A percentile compares a stretch with the other conserved stretches of the same genome.
Evolutionary conservation across 495 filamentous ascomycete genomes (phyloP).

Genomic region (Podospora appendiculata): DNA sequence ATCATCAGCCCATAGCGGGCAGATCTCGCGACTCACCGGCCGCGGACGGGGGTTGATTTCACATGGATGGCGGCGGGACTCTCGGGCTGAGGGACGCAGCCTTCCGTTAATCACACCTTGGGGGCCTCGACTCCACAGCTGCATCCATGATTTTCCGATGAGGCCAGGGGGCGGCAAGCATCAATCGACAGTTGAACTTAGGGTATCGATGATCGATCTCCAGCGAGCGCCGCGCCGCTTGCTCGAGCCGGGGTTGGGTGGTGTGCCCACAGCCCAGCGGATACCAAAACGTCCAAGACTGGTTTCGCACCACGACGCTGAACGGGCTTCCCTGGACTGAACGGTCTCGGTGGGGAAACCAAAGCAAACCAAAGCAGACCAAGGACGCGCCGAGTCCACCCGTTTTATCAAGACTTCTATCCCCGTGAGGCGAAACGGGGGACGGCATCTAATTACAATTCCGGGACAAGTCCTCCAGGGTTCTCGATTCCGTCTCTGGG

Average conservation of each 20-base stretch:
- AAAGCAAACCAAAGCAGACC: too few relatives aligned
- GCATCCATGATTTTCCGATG: constrained; percentile 1
- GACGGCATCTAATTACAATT: not conserved
- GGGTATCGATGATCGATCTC: constrained; percentile 8
- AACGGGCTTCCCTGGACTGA: too few relatives aligned
- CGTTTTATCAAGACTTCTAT: too few relatives aligned
- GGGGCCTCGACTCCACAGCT: constrained; percentile 6
- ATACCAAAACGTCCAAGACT: too few relatives aligned
- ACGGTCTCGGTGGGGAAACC: too few relatives aligned
- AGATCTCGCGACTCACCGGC: constrained; percentile 1
- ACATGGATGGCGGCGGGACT: constrained; percentile 15
- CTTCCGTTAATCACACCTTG: constrained; percentile 6
- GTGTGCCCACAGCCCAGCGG: too few relatives aligned
- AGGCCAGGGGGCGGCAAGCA: constrained; percentile 1
- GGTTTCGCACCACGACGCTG: too few relatives aligned
- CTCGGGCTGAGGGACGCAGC: not conserved
- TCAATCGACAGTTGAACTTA: constrained; percentile 6
- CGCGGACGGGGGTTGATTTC: constrained; percentile 5
- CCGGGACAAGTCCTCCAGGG: not conserved
- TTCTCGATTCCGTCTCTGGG: not conserved
- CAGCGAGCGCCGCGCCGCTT: too few relatives aligned
- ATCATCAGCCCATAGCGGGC: constrained; percentile 1
- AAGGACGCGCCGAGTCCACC: too few relatives aligned
- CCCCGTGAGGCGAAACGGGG: too few relatives aligned
- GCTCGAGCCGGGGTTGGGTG: too few relatives aligned